A percentile compares a stretch with the other conserved stretches of the same genome.
These are phyloP conservation scores for Phytophthora fragariaefolia DNA, from an alignment of 352 stramenopile species.

Conservation along the genomic window DNA sequence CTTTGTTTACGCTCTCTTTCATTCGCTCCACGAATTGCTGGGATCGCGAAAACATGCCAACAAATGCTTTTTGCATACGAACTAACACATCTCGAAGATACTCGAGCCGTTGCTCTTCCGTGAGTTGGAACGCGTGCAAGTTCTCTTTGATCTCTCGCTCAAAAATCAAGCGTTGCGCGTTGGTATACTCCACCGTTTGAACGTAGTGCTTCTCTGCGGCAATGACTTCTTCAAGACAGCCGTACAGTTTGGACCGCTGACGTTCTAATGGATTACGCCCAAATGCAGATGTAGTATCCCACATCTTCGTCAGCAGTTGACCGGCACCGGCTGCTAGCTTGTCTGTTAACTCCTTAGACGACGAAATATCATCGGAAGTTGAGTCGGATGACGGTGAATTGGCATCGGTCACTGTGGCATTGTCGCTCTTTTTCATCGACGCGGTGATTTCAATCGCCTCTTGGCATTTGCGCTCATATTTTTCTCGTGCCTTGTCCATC, in stretches of 20 bases:
- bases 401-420: background rate
- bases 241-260: conserved; percentile 67
- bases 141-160: conserved; percentile 83
- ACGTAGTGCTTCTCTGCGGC: conserved; percentile 72
- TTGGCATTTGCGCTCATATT: conserved; percentile 78
- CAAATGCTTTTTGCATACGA: conserved; percentile 67
- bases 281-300: conserved; percentile 77
- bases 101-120: conserved; percentile 83
- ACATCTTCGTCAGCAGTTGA: conserved; percentile 84
- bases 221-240: conserved; percentile 73
- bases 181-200: conserved; percentile 70
- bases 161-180: conserved; percentile 66
- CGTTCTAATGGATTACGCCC: conserved; percentile 67
- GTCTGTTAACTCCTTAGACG: conserved; percentile 65
- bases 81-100: conserved; percentile 81
- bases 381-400: conserved; percentile 18
- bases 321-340: conserved; percentile 62
- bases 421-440: conserved; percentile 42
- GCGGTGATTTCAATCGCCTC: conserved; percentile 67
- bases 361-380: conserved; percentile 31
- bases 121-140: conserved; percentile 80
- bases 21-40: conserved; percentile 57
- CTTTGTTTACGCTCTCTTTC: conserved; percentile 51
- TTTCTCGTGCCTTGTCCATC: conserved; percentile 76
- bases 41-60: conserved; percentile 52